These are phyloP conservation scores for Cucumis melo DNA, from an alignment of 306 rosid genomes.

Conservation along the genomic window DNA sequence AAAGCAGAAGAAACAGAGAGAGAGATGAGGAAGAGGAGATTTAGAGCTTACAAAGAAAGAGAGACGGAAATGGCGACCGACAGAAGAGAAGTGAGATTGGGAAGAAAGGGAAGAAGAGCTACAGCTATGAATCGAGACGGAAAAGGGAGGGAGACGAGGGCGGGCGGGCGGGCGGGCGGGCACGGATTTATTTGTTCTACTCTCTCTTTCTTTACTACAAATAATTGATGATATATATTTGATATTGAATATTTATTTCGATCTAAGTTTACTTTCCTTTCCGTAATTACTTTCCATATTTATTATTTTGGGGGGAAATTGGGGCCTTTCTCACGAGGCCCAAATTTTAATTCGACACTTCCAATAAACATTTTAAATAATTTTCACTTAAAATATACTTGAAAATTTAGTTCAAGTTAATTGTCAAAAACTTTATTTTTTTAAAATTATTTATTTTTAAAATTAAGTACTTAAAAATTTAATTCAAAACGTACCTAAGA, in stretches of 20 bases:
- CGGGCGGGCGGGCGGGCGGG: not conserved
- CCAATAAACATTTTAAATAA: no score
- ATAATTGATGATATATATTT: not conserved
- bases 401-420: no score
- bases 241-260: not conserved
- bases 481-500: no score
- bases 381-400: no score
- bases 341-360: no score
- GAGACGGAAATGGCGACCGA: not conserved
- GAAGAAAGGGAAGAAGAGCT: not conserved
- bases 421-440: no score
- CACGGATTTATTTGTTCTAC: not conserved
- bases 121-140: not conserved
- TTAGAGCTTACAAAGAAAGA: not conserved
- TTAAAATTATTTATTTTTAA: no score
- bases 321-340: no score
- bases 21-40: not conserved
- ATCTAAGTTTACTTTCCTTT: not conserved
- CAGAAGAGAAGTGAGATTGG: not conserved
- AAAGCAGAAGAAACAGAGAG: not conserved
- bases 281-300: no score
- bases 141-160: not conserved
- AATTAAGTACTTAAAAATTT: no score
- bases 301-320: no score
- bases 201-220: not conserved